phyloP scores from a whole-genome alignment of 768 basidiomycete species.

The Clavulina sp. region DNA sequence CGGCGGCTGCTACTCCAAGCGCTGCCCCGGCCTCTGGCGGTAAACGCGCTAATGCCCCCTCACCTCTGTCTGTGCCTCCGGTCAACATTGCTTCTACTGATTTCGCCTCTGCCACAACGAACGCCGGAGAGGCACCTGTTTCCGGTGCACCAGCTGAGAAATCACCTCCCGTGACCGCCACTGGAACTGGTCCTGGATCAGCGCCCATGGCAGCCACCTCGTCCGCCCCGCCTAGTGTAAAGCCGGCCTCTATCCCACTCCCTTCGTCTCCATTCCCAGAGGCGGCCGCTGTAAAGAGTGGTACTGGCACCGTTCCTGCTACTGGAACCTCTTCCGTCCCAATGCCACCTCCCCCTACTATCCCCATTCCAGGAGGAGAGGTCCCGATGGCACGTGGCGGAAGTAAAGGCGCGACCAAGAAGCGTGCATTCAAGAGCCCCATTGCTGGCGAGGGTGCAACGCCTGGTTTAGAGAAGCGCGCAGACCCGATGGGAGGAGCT shows the following conservation, averaged over 20 bases:
- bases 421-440: constrained; percentile 1
- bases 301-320: not conserved
- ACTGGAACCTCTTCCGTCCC: not conserved
- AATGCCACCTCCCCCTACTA: not conserved
- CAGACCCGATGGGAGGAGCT: too few relatives aligned
- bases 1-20: not conserved
- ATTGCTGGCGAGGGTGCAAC: not conserved
- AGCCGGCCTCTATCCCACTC: not conserved
- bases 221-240: not conserved
- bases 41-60: not conserved
- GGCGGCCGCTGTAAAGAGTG: not conserved
- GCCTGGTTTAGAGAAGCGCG: not conserved
- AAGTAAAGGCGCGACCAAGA: not conserved
- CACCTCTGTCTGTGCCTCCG: too few relatives aligned
- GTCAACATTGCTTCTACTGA: too few relatives aligned
- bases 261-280: not conserved
- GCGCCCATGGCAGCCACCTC: too few relatives aligned
- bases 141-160: too few relatives aligned
- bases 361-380: not conserved
- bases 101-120: not conserved
- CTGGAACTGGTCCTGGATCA: too few relatives aligned
- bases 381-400: not conserved
- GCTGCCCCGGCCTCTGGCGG: not conserved
- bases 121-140: not conserved
- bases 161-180: too few relatives aligned